Evolutionary conservation across 176 grass and related monocot species (phyloP).

Genomic region (Typha latifolia): DNA sequence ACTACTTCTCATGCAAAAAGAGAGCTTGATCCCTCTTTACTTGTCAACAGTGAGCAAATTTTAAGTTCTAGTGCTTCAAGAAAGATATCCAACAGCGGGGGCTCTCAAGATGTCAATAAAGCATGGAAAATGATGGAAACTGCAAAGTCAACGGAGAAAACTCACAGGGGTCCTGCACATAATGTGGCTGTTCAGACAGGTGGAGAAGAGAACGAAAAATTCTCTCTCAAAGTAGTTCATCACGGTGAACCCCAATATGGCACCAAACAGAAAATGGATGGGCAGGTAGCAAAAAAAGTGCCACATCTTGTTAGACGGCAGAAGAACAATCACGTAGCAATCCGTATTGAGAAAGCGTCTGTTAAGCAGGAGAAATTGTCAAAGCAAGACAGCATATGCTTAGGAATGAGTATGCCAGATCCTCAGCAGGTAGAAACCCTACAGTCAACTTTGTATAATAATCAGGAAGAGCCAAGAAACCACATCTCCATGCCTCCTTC

Average conservation of each 20-base stretch:
- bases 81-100: slow-evolving; percentile 11
- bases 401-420: too few species aligned
- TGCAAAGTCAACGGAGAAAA: slow-evolving; percentile 37
- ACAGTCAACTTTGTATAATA: too few species aligned
- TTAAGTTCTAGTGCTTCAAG: slow-evolving; percentile 2
- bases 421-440: too few species aligned
- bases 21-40: background rate
- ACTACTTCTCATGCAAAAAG: background rate
- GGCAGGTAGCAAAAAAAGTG: background rate
- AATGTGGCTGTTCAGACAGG: slow-evolving; percentile 5
- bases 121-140: slow-evolving; percentile 80
- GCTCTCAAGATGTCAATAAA: slow-evolving; percentile 28
- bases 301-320: background rate
- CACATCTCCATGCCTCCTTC: too few species aligned
- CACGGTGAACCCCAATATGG: background rate
- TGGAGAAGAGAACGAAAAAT: slow-evolving; percentile 15
- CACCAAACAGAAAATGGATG: background rate
- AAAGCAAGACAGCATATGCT: too few species aligned
- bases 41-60: background rate
- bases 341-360: background rate
- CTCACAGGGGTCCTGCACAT: background rate
- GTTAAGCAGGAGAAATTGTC: background rate
- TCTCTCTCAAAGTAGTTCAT: background rate
- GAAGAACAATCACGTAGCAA: background rate
- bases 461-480: too few species aligned